Percentiles rank a stretch among this genome's conserved stretches.
Evolutionary conservation across 495 filamentous ascomycete genomes (phyloP).

Genomic region (Aspergillus avenaceus): DNA sequence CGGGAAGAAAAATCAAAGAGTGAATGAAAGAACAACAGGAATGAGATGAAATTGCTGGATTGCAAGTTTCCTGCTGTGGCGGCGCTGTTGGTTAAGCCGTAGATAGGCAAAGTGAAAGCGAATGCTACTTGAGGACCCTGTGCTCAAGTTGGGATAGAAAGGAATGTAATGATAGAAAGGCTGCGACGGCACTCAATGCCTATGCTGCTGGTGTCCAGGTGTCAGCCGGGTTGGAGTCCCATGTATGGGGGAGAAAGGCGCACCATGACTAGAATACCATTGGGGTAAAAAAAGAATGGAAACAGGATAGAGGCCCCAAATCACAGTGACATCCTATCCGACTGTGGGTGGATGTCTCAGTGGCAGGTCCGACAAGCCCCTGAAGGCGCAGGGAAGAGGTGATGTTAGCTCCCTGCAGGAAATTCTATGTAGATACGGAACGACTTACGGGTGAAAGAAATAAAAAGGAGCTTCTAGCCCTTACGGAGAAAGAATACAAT

Average conservation of each 20-base stretch:
- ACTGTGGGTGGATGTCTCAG: constrained; percentile 9
- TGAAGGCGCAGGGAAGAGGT: constrained; percentile 1
- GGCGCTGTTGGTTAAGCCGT: constrained; percentile 4
- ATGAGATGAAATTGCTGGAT: neutral
- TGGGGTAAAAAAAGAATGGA: constrained; percentile 12
- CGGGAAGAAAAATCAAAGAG: constrained; percentile 5
- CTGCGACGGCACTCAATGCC: constrained; percentile 39
- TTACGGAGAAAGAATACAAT: constrained; percentile 10
- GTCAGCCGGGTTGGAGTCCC: constrained; percentile 2
- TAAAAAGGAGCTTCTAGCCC: constrained; percentile 23
- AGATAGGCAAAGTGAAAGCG: constrained; percentile 5
- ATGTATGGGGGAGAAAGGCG: constrained; percentile 3
- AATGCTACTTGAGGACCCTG: constrained; percentile 12
- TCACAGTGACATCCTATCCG: constrained; percentile 15
- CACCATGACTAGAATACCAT: constrained; percentile 12
- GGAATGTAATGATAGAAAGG: constrained; percentile 19
- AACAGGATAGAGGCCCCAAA: neutral
- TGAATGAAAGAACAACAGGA: constrained; percentile 3
- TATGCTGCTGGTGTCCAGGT: constrained; percentile 11
- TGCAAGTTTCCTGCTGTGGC: constrained; percentile 4
- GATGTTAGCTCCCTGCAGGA: constrained; percentile 7
- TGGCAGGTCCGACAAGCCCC: constrained; percentile 10
- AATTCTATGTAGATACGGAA: neutral
- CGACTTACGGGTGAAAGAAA: constrained; percentile 16
- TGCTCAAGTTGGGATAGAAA: constrained; percentile 17